phyloP scores from a whole-genome alignment of 1,284 basidiomycete species.

The Sporisorium iseilematis-ciliati region DNA sequence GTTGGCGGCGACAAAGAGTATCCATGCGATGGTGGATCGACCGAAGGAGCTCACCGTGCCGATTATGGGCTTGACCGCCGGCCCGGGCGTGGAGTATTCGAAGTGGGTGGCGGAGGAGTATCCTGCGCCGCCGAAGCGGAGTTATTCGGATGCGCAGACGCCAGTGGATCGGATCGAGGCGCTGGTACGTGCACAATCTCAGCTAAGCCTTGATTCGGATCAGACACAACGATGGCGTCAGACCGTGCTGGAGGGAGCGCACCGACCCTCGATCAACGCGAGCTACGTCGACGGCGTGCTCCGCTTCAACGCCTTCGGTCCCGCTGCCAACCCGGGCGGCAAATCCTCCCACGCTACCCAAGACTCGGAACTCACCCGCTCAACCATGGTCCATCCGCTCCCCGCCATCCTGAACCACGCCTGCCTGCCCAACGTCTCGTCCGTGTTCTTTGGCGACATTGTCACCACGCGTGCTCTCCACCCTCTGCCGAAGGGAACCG shows the following conservation, averaged over 20 bases:
- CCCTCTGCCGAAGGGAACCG: constrained; percentile 57
- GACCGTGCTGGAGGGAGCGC: constrained; percentile 19
- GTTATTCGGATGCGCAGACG: constrained; percentile 21
- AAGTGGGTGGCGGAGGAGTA: constrained; percentile 51
- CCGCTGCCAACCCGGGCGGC: constrained; percentile 56
- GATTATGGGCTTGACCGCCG: constrained; percentile 67
- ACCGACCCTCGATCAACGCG: constrained; percentile 41
- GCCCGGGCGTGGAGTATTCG: constrained; percentile 54
- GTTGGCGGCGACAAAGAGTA: constrained; percentile 62
- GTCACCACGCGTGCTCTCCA: constrained; percentile 65
- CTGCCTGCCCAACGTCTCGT: constrained; percentile 67
- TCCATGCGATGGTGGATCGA: constrained; percentile 63
- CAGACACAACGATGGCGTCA: constrained; percentile 8
- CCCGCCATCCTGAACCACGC: constrained; percentile 69
- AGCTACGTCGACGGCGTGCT: constrained; percentile 68
- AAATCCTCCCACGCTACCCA: constrained; percentile 20
- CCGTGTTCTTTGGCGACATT: constrained; percentile 67
- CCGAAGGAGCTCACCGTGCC: constrained; percentile 54
- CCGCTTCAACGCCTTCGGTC: constrained; percentile 69
- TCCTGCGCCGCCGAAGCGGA: constrained; percentile 45
- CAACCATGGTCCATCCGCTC: constrained; percentile 68
- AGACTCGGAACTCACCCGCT: constrained; percentile 52
- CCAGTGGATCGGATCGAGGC: constrained; percentile 18
- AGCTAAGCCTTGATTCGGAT: constrained; percentile 11
- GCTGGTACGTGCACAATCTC: constrained; percentile 8